Evolutionary conservation across 495 filamentous ascomycete species (phyloP).

Genomic region (Neurospora sublineolata): DNA sequence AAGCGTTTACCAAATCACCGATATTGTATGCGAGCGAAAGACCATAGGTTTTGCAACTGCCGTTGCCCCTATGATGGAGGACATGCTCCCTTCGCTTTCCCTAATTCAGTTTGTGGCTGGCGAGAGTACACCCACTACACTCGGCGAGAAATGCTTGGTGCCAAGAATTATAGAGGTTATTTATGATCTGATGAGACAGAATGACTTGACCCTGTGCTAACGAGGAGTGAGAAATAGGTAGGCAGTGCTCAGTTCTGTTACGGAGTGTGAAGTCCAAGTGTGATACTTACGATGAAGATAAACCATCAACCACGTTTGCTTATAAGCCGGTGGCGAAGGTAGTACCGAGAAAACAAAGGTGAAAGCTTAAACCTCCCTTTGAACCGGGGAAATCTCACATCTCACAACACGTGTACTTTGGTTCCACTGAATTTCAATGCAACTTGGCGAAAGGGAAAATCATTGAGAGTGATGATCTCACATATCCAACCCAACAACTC

Average conservation of each 20-base stretch:
- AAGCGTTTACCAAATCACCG: background rate
- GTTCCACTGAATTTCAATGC: background rate
- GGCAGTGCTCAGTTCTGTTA: background rate
- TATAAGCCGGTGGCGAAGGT: background rate
- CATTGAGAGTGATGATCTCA: background rate
- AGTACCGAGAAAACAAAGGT: background rate
- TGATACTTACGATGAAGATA: background rate
- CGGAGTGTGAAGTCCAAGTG: background rate
- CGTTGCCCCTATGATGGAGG: background rate
- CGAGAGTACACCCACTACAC: background rate
- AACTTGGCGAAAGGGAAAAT: background rate
- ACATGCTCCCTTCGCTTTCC: background rate
- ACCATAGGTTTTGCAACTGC: background rate
- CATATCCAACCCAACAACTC: background rate
- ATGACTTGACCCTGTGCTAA: background rate
- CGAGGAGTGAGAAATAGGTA: background rate
- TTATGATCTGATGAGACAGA: background rate
- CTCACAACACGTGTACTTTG: background rate
- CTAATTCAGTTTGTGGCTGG: background rate
- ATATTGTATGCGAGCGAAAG: background rate
- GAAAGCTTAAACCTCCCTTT: background rate
- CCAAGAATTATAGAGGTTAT: background rate
- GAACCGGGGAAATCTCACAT: background rate
- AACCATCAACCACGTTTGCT: background rate
- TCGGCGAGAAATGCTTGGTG: background rate